Evolutionary conservation across 1,284 basidiomycete species (phyloP), one percentile per base, ranked within the genome.

Genomic region (Stereum hirsutum): DNA sequence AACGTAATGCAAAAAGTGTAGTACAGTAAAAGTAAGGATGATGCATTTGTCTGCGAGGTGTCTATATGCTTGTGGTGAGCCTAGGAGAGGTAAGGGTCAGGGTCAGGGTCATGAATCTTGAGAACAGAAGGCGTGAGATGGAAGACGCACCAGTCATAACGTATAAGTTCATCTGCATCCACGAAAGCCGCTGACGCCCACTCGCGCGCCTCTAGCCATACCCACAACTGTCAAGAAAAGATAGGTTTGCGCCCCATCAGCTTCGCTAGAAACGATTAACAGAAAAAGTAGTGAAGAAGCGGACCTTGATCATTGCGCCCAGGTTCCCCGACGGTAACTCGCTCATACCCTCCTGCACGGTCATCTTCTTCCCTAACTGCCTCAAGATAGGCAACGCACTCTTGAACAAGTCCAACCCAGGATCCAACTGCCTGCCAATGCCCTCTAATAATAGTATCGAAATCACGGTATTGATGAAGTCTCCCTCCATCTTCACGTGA

Each of bases 401-500:
- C 60, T 92, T 89, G 73, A 97, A 95, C 49, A 98, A 62, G 63
- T 99, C 95, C 65, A 99, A 69, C 17, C 78, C 70, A 0, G 96
- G 93, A 65, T 99, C 93, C 49, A 99, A 62, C 63, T 89, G 91
- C 44, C 96, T 66, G 14, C 96, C 96, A 52, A 99, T 98, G 0
- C 96, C 96, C 64, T 99, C 96, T 36, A 99, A 67, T 42, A 99
- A 60, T 46, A 99, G 63, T 45, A 98, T 92, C 7, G 88, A 89
- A 48, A 99, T 88, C 41, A 99, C 92, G 0, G 96, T 99, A 60
- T 99, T 98, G 55, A 99, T 83, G 58, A 99, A 99, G 61, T 99
- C 96, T 11, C 86, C 91, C 65, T 99, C 95, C 81, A 99, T 89
- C 72, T 94, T 97, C 53, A 99, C 96, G 58, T 97, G 96, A 61